These are phyloP conservation scores for Calocera viscosa DNA, from an alignment of 768 basidiomycete genomes.

Conservation along the genomic window DNA sequence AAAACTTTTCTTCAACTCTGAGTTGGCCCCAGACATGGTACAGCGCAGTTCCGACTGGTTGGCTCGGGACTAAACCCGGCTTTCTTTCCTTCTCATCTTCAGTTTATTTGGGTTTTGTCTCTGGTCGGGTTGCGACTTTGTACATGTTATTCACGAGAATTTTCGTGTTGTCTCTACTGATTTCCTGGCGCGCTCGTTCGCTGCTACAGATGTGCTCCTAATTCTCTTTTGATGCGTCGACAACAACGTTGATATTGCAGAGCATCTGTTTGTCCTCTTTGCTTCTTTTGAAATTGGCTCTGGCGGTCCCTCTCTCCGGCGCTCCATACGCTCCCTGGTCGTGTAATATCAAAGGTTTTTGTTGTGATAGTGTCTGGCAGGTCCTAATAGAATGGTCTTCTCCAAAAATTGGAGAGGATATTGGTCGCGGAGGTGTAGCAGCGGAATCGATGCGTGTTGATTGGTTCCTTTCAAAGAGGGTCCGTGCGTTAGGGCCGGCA, in stretches of 20 bases:
- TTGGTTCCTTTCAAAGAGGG: background rate
- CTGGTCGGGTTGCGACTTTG: conserved; percentile 1
- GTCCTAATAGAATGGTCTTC: background rate
- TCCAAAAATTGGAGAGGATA: background rate
- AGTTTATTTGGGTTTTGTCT: background rate
- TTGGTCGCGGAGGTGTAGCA: background rate
- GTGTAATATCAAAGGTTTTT: background rate
- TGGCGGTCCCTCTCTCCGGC: background rate
- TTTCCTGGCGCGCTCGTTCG: background rate
- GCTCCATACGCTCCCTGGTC: background rate
- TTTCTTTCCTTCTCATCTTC: background rate
- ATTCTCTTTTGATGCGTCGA: background rate
- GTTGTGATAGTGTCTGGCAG: conserved; percentile 7
- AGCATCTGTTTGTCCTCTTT: background rate
- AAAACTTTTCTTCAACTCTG: conserved; percentile 82
- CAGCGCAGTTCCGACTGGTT: conserved; percentile 81
- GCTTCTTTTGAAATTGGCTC: background rate
- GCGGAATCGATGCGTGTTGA: background rate
- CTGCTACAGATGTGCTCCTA: background rate
- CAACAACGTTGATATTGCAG: background rate
- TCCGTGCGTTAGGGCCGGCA: conserved; percentile 8
- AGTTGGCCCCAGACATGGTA: conserved; percentile 78
- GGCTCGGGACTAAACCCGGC: conserved; percentile 42
- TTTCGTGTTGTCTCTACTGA: background rate
- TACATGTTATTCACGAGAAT: conserved; percentile 4